Conservation (phyloP, 1,284 basidiomycete species). For the Neolentinus lepideus region DNA sequence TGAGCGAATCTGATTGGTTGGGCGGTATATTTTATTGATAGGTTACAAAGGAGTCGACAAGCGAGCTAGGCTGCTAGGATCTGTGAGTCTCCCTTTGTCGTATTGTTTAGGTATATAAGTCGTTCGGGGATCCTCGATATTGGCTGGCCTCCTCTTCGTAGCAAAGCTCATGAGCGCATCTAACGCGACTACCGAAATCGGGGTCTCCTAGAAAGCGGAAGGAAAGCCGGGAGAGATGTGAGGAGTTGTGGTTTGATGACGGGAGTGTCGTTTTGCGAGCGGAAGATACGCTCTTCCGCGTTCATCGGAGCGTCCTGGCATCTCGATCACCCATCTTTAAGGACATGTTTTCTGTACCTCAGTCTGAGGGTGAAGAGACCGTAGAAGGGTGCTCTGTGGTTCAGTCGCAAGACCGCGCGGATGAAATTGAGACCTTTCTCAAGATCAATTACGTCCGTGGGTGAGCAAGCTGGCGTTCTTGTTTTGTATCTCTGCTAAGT, state of each 20-base stretch:
- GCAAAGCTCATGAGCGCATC: too few relatives aligned
- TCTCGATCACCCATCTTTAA: slow-evolving; percentile 20
- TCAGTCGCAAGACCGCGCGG: neutral
- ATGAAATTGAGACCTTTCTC: neutral
- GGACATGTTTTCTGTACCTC: slow-evolving; percentile 17
- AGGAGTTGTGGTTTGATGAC: slow-evolving; percentile 20
- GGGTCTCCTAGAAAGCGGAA: neutral
- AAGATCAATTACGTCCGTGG: neutral
- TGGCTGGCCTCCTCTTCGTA: too few relatives aligned
- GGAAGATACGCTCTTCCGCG: slow-evolving; percentile 18
- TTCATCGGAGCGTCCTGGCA: slow-evolving; percentile 21
- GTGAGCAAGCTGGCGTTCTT: neutral
- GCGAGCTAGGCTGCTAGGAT: too few relatives aligned
- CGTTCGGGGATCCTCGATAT: too few relatives aligned
- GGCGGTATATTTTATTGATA: too few relatives aligned
- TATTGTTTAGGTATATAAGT: too few relatives aligned
- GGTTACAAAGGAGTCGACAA: too few relatives aligned
- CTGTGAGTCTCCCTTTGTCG: too few relatives aligned
- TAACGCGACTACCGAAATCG: too few relatives aligned
- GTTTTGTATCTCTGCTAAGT: too few relatives aligned
- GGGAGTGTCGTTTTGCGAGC: slow-evolving; percentile 24
- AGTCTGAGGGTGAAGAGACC: neutral
- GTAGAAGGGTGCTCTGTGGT: neutral
- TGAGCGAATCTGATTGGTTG: too few relatives aligned
- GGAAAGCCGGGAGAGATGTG: neutral